Percentiles rank a stretch among this genome's conserved stretches.
Evolutionary conservation across 2,329 filamentous ascomycete species (phyloP).

Genomic region (Niveomyces coronatus): DNA sequence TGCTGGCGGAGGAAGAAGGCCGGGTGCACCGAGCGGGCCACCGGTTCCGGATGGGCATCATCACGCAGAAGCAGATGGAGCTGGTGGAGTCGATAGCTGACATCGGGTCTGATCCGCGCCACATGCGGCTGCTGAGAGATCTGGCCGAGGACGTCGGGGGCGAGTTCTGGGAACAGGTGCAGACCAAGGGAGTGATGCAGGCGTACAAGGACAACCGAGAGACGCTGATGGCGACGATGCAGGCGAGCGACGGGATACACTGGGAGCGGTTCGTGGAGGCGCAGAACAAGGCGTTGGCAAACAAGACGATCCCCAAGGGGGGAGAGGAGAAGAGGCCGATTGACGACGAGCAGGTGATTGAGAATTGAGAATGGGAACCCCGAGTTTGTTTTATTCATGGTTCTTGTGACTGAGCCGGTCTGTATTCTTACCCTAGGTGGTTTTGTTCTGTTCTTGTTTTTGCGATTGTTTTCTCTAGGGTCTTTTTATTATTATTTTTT

Average conservation of each 20-base stretch:
- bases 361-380: conserved; percentile 21
- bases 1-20: conserved; percentile 47
- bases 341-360: conserved; percentile 31
- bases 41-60: conserved; percentile 43
- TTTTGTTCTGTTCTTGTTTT: too few relatives aligned
- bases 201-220: conserved; percentile 51
- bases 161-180: conserved; percentile 44
- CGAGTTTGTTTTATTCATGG: neutral
- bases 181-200: conserved; percentile 47
- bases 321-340: conserved; percentile 14
- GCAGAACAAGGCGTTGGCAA: conserved; percentile 48
- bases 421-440: too few relatives aligned
- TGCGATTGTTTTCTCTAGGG: too few relatives aligned
- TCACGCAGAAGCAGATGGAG: conserved; percentile 41
- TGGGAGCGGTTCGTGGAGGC: conserved; percentile 53
- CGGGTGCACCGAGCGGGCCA: conserved; percentile 45
- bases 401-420: too few relatives aligned
- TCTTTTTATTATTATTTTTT: too few relatives aligned
- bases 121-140: conserved; percentile 44
- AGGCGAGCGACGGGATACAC: conserved; percentile 44
- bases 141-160: conserved; percentile 55
- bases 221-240: conserved; percentile 36
- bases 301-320: conserved; percentile 29
- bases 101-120: conserved; percentile 39
- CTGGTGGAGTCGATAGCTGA: conserved; percentile 39